Evolutionary conservation across 352 stramenopile species (phyloP), one percentile per base, ranked within the genome.

Genomic region (Phytophthora syringae): DNA sequence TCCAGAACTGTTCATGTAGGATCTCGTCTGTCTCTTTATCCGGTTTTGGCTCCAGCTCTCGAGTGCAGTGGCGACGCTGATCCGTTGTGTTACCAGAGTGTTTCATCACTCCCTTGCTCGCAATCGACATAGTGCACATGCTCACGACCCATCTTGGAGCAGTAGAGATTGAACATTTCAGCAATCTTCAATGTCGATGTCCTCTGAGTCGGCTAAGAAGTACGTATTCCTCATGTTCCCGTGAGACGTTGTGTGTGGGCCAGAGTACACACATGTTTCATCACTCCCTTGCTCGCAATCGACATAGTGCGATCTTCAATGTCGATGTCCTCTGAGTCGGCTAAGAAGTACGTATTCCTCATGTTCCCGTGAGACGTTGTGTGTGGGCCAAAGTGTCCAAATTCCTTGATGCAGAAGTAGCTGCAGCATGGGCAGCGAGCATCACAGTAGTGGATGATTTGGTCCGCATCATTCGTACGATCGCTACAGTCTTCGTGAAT

Each of bases 281-380:
- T n/a, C n/a, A n/a, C n/a, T n/a, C n/a, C n/a, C n/a, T n/a, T n/a
- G n/a, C n/a, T n/a, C n/a, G 16, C 72, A 79, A 10, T 56, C n/a
- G 7, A 79, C 30, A 16, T 68, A 74, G 25, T 79, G 72, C 63
- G 4, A 70, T 67, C 36, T 12, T 43, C 36, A 5, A 43, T 43
- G 36, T 90, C 82, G 5, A 93, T 80, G 2, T 88, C 66, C 0
- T 68, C 53, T 1, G 59, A 55, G 39, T 90, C 81, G 0, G 78
- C 77, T 7, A 89, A 18, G 34, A 91, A 91, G 36, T 82, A 84
- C 7, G 75, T 92, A 45, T 87, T 76, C 34, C 62, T 61, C 82
- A 90, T 93, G 64, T 93, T 93, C 5, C 80, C 82, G 20, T 91
- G 84, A 0, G 74, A 79, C 0, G 82, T 90, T 2, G 58, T 66